These are phyloP conservation scores for Xylaria intraflava DNA, from an alignment of 495 filamentous ascomycete genomes.

Conservation along the genomic window DNA sequence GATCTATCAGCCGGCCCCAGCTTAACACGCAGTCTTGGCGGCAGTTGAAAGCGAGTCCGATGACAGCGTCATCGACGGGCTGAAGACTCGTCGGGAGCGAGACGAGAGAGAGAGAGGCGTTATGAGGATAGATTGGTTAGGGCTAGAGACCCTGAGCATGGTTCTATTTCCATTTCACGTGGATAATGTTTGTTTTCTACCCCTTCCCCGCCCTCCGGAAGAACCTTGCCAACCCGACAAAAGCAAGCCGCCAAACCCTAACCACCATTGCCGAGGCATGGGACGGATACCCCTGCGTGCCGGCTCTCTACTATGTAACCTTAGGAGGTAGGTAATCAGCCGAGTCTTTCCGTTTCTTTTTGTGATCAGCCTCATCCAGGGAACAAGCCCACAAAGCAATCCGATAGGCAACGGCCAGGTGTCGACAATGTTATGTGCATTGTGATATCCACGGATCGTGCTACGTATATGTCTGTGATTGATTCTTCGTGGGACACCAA, in stretches of 20 bases:
- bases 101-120: neutral
- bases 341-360: constrained; percentile 1
- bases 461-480: neutral
- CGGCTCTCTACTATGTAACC: neutral
- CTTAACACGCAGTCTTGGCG: constrained; percentile 3
- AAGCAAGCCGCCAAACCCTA: constrained; percentile 7
- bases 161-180: constrained; percentile 11
- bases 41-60: constrained; percentile 1
- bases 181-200: neutral
- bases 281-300: neutral
- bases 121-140: neutral
- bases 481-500: constrained; percentile 1
- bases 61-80: neutral
- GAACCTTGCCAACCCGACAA: neutral
- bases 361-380: constrained; percentile 5
- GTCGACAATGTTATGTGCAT: neutral
- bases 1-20: neutral
- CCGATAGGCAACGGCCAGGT: neutral
- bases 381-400: neutral
- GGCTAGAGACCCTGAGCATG: neutral
- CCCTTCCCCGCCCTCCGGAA: neutral
- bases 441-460: no score
- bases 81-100: neutral
- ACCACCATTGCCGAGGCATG: constrained; percentile 5
- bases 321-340: no score